These are phyloP conservation scores for Sordaria brevicollis DNA, from an alignment of 495 filamentous ascomycete species.

Conservation along the genomic window DNA sequence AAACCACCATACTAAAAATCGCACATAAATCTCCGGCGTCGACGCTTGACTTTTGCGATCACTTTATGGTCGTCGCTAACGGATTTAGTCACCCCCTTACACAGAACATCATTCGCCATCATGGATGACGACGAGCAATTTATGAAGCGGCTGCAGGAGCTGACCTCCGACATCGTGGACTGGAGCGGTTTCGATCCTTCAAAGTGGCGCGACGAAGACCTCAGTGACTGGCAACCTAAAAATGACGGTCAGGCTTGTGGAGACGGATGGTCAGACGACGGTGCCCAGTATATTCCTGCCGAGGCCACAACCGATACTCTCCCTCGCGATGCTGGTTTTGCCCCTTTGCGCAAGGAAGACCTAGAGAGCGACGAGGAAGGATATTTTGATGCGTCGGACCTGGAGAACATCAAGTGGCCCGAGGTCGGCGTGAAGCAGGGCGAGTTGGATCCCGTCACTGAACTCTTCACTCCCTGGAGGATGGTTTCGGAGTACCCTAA, in stretches of 20 bases:
- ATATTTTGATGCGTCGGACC: background rate
- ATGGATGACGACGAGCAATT: slow-evolving; percentile 7
- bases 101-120: background rate
- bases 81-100: background rate
- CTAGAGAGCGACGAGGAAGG: slow-evolving; percentile 3
- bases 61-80: background rate
- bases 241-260: background rate
- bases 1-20: background rate
- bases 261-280: background rate
- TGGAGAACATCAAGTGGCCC: slow-evolving; percentile 12
- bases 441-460: slow-evolving; percentile 10
- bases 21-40: background rate
- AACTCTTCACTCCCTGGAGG: slow-evolving; percentile 48
- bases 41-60: background rate
- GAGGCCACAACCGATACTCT: background rate
- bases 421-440: slow-evolving; percentile 16
- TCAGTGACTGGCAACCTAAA: background rate
- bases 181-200: slow-evolving; percentile 12
- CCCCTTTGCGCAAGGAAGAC: background rate
- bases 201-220: background rate
- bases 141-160: slow-evolving; percentile 1
- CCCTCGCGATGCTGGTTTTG: background rate
- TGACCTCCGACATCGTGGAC: slow-evolving; percentile 3
- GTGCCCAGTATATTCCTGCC: too few species aligned
- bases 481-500: slow-evolving; percentile 51